phyloP scores from a whole-genome alignment of 1,284 basidiomycete genomes.

The Pisolithus thermaeus region DNA sequence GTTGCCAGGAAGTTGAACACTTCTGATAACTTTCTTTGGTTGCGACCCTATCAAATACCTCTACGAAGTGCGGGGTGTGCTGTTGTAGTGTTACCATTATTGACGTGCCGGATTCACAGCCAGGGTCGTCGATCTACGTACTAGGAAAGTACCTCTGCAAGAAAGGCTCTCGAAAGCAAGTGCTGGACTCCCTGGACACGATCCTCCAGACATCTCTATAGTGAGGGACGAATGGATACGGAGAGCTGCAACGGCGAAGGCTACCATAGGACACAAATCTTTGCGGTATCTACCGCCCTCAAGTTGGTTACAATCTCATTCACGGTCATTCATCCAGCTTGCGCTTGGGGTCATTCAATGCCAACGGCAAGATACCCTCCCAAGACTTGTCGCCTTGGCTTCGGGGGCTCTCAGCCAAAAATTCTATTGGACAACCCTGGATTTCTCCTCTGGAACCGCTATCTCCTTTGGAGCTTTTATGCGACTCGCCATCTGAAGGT shows the following conservation, averaged over 20 bases:
- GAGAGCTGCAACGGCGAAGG: slow-evolving; percentile 31
- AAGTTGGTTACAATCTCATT: slow-evolving; percentile 1
- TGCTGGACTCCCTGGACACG: slow-evolving; percentile 59
- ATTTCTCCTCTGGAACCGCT: slow-evolving; percentile 35
- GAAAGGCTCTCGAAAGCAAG: slow-evolving; percentile 49
- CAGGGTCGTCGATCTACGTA: slow-evolving; percentile 49
- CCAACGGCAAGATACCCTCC: slow-evolving; percentile 66
- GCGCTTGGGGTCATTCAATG: slow-evolving; percentile 73
- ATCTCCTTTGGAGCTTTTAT: slow-evolving; percentile 28
- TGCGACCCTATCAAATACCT: slow-evolving; percentile 9
- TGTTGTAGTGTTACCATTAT: background rate
- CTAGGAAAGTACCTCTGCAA: slow-evolving; percentile 39
- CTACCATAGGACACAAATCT: slow-evolving; percentile 24
- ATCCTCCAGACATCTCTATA: slow-evolving; percentile 47
- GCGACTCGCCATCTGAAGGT: slow-evolving; percentile 13
- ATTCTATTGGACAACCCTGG: slow-evolving; percentile 8
- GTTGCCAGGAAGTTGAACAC: slow-evolving; percentile 3
- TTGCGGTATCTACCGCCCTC: slow-evolving; percentile 17
- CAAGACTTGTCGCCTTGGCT: slow-evolving; percentile 59
- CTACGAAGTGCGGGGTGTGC: background rate
- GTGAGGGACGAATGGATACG: slow-evolving; percentile 63
- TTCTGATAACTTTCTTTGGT: slow-evolving; percentile 16
- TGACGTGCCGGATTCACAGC: slow-evolving; percentile 7
- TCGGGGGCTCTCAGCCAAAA: slow-evolving; percentile 14
- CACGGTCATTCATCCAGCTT: slow-evolving; percentile 33